Conservation (phyloP, 345 rosid species). For the Eutrema yunnanense region DNA sequence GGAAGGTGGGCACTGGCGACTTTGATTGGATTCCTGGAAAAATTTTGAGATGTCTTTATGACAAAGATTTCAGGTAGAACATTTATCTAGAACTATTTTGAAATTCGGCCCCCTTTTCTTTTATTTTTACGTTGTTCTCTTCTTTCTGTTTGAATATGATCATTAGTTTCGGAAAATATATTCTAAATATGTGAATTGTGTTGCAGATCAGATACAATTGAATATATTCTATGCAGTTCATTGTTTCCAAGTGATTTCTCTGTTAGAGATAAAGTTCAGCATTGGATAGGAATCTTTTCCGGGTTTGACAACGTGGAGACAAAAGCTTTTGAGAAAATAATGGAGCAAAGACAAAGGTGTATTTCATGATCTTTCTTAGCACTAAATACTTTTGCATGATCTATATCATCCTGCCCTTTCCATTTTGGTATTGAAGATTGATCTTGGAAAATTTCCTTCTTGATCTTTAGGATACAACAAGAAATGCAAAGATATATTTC, state of each 20-base stretch:
- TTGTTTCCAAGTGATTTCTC: slow-evolving; percentile 64
- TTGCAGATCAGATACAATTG: slow-evolving; percentile 91
- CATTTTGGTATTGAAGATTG: slow-evolving; percentile 33
- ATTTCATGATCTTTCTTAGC: slow-evolving; percentile 22
- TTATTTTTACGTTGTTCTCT: neutral
- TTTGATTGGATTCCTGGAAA: slow-evolving; percentile 98
- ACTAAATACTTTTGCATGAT: slow-evolving; percentile 11
- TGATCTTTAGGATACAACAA: slow-evolving; percentile 82
- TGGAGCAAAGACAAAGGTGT: slow-evolving; percentile 96
- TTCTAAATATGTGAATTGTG: slow-evolving; percentile 10
- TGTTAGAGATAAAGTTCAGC: slow-evolving; percentile 54
- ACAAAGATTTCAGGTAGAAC: slow-evolving; percentile 86
- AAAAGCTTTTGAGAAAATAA: slow-evolving; percentile 81
- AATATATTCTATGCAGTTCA: slow-evolving; percentile 56
- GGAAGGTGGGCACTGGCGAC: slow-evolving; percentile 38
- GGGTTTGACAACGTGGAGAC: slow-evolving; percentile 79
- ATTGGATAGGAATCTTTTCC: slow-evolving; percentile 76
- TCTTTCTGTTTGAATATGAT: neutral
- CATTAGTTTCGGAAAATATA: neutral
- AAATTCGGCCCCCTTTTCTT: neutral
- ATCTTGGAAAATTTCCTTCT: slow-evolving; percentile 37
- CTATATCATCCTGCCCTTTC: slow-evolving; percentile 9
- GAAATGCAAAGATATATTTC: slow-evolving; percentile 91
- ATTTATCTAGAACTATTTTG: neutral
- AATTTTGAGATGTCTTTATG: slow-evolving; percentile 87